Evolutionary conservation across 177 flowering plant species (phyloP), one percentile per base, ranked within the genome.

Genomic region (Telopea speciosissima): DNA sequence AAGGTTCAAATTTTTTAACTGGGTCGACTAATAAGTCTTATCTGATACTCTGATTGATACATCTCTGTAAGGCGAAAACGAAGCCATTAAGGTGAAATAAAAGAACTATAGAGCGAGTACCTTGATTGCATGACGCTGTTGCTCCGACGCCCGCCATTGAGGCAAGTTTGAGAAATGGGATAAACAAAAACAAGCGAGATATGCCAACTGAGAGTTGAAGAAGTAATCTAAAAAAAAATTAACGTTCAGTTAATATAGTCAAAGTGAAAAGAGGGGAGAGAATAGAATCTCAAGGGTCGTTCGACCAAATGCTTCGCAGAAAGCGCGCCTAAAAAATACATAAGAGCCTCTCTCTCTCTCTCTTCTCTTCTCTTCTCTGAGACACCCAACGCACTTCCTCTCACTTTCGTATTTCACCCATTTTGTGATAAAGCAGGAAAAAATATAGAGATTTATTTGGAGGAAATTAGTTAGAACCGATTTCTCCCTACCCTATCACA

Each of bases 71-170:
- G 40, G 40, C 3, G 40, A 36, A 24, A 12, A 24, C 14, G 25
- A 36, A 40, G 8, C 23, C 9, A 1, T 3, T 33, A 1, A 3
- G 56, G 42, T 19, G 26, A 31, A 24, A 64, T 22, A 59, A 12
- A 69, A 8, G 10, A 66, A 31, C 58, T 49, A 62, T 19, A 24
- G 44, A 8, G 62, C 3, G 19, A 13, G 65, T 26, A 80, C 83
- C 83, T 80, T 71, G 63, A 80, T 80, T 70, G 73, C 69, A 25
- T 68, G 68, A 23, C 68, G 49, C 67, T 78, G 70, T 36, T 62
- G 65, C 40, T 75, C 75, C 2, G 75, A 70, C 68, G 72, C 44
- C 5, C 10, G 5, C 78, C 82, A 80, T 80, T 72, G n/a, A 49
- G 65, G 61, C 56, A 56, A 21, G 12, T 10, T 36, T 36, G 13